These are phyloP conservation scores for Kappamyces sp. DNA, from an alignment of 192 early-diverging fungal species.

Conservation along the genomic window DNA sequence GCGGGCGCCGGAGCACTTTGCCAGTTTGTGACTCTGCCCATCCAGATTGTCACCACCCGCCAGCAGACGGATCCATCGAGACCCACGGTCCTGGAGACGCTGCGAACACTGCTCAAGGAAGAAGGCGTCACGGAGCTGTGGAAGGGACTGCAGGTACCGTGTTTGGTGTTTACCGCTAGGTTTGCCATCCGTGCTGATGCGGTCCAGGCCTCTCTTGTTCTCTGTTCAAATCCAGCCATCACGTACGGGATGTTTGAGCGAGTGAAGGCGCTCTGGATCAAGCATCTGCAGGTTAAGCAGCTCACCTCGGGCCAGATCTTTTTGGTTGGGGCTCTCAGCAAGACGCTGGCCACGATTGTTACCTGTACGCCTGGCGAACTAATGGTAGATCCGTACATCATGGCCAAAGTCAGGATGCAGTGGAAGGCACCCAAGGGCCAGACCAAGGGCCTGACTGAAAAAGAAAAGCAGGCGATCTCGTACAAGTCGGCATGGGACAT, in stretches of 20 bases:
- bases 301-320: constrained; percentile 83
- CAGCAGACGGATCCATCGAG: constrained; percentile 8
- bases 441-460: constrained; percentile 31
- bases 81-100: constrained; percentile 42
- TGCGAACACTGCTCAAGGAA: constrained; percentile 61
- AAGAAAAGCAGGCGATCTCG: constrained; percentile 38
- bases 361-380: constrained; percentile 30
- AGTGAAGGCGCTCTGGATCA: constrained; percentile 41
- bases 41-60: constrained; percentile 83
- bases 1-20: constrained; percentile 83
- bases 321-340: constrained; percentile 84
- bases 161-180: too few relatives aligned
- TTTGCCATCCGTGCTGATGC: constrained; percentile 35
- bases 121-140: constrained; percentile 80
- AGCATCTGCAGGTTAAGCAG: constrained; percentile 16
- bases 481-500: constrained; percentile 86
- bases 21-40: constrained; percentile 87
- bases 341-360: constrained; percentile 75
- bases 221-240: constrained; percentile 94
- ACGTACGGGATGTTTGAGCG: constrained; percentile 95
- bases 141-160: constrained; percentile 61
- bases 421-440: constrained; percentile 48
- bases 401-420: constrained; percentile 97
- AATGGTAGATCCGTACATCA: constrained; percentile 89
- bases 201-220: constrained; percentile 73